phyloP scores from a whole-genome alignment of 228 moss, liverwort and hornwort species.

The Sphagnum fallax region DNA sequence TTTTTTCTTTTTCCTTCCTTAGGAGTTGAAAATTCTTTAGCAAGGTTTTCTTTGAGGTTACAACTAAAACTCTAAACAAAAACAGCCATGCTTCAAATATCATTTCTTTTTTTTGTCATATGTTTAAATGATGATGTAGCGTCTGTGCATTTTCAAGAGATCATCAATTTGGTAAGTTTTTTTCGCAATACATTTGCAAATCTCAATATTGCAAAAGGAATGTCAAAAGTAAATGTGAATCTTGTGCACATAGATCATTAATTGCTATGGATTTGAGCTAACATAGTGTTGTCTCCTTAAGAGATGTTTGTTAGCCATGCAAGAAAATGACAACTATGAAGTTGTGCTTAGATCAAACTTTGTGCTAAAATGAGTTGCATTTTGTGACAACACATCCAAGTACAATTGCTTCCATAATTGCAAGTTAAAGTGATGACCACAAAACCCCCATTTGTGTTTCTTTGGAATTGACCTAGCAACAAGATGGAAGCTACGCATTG shows the following conservation, averaged over 20 bases:
- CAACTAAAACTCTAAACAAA: too few relatives aligned
- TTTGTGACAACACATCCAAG: constrained; percentile 95
- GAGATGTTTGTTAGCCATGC: background rate
- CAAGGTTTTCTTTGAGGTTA: too few relatives aligned
- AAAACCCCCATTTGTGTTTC: too few relatives aligned
- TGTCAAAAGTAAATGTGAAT: too few relatives aligned
- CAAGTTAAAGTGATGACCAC: constrained; percentile 37
- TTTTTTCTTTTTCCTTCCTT: too few relatives aligned
- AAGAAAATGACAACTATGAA: constrained; percentile 78
- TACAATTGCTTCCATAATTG: constrained; percentile 95
- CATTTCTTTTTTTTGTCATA: too few relatives aligned
- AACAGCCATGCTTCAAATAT: too few relatives aligned
- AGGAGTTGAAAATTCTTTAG: too few relatives aligned
- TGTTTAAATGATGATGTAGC: constrained; percentile 82
- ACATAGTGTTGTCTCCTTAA: background rate
- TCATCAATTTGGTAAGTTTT: constrained; percentile 65
- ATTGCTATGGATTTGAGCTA: too few relatives aligned
- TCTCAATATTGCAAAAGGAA: background rate
- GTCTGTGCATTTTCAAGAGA: constrained; percentile 94
- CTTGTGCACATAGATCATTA: too few relatives aligned
- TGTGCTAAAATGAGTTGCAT: constrained; percentile 76
- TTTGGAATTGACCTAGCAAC: too few relatives aligned
- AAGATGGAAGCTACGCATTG: too few relatives aligned
- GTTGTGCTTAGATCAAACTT: constrained; percentile 78
- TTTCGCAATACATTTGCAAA: background rate